Conservation (phyloP, 495 filamentous ascomycete species). For the Chaetomium cochliodes region DNA sequence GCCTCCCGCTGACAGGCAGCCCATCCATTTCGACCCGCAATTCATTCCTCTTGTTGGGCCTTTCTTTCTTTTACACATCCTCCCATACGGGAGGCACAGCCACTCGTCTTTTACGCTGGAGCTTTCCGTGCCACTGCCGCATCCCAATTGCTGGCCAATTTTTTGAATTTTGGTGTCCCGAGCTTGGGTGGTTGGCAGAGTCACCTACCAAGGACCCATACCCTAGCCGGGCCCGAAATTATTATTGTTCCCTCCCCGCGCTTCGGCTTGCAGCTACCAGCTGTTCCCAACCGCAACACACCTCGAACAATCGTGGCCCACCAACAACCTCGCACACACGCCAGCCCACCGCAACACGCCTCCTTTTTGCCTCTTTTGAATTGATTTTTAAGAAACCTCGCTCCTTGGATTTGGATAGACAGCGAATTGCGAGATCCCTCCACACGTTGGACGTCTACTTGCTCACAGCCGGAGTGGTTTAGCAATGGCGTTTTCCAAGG, state of each 20-base stretch:
- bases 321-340: slow-evolving; percentile 17
- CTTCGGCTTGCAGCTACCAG: slow-evolving; percentile 24
- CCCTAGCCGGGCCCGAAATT: slow-evolving; percentile 38
- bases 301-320: slow-evolving; percentile 15
- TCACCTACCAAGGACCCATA: slow-evolving; percentile 23
- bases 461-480: slow-evolving; percentile 21
- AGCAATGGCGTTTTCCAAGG: slow-evolving; percentile 57
- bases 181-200: slow-evolving; percentile 28
- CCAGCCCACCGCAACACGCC: slow-evolving; percentile 13
- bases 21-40: slow-evolving; percentile 18
- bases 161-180: slow-evolving; percentile 19
- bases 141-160: slow-evolving; percentile 27
- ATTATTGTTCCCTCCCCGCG: slow-evolving; percentile 40
- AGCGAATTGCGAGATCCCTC: slow-evolving; percentile 25
- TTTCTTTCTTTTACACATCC: slow-evolving; percentile 22
- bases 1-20: slow-evolving; percentile 18
- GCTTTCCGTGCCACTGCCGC: slow-evolving; percentile 16
- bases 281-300: slow-evolving; percentile 24
- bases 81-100: slow-evolving; percentile 23
- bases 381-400: slow-evolving; percentile 11
- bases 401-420: slow-evolving; percentile 22
- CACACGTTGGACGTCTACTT: slow-evolving; percentile 21
- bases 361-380: not conserved
- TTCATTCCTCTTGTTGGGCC: slow-evolving; percentile 21
- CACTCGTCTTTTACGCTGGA: slow-evolving; percentile 22